Evolutionary conservation across 2,329 filamentous ascomycete species (phyloP), one percentile per base, ranked within the genome.

Genomic region (Aspergillus novoparasiticus): DNA sequence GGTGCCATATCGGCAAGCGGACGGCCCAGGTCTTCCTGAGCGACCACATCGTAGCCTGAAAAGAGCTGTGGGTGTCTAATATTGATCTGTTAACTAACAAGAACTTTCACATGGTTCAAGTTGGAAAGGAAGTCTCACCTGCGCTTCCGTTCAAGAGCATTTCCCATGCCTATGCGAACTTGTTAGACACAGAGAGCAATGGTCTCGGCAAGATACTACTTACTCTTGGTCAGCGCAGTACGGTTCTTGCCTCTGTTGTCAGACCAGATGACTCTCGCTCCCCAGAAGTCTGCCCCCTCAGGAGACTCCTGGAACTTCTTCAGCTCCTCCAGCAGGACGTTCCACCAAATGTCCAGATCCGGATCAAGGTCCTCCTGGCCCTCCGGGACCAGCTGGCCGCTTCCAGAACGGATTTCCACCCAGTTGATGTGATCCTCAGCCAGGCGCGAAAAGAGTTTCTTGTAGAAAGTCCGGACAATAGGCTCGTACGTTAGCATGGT

Each of bases 21-120:
- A 9, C 91, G 86, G 1, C 93, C 94, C 1, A 85, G 78, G 73
- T 96, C 92, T 81, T 97, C 94, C 75, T 94, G 91, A 0, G 92
- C 93, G 2, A 97, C 93, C 10, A 96, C 82, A 75, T 97, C 94
- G 78, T 92, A 97, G 16, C 93, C 94, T 16, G 90, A 87, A 68
- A 97, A 87, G 4, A 95, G 84, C 58, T 93, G 83, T 1, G 93
- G 92, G 73, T 89, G 43, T 46, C 43, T 46, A 23, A 12, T 12
- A 2, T 4, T 3, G 10, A 46, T 21, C n/a, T 46, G 43, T 46
- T 23, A 46, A 6, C 11, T 1, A 23, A 46, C n/a, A 12, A 21
- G n/a, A 46, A 14, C n/a, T 6, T 46, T 8, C 10, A 10, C n/a
- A 21, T 23, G 21, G n/a, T 19, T 21, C 6, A 6, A 3, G n/a